phyloP scores from a whole-genome alignment of 768 basidiomycete genomes.

The Kwoniella bestiolae region DNA sequence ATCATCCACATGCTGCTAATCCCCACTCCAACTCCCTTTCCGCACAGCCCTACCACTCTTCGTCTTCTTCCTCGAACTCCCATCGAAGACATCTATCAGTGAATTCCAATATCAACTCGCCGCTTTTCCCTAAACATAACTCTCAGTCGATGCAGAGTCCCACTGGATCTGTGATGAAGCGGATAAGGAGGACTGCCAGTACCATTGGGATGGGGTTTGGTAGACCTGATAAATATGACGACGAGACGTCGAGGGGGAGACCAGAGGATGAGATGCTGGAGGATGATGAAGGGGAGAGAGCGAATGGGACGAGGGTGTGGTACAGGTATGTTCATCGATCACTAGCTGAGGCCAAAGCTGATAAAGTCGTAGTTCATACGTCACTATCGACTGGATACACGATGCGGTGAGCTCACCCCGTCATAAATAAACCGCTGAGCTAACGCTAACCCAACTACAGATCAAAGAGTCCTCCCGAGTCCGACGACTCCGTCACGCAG shows the following conservation, averaged over 20 bases:
- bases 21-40: conserved; percentile 1
- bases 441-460: conserved; percentile 48
- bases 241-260: conserved; percentile 6
- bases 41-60: conserved; percentile 4
- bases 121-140: conserved; percentile 12
- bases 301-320: conserved; percentile 72
- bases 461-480: conserved; percentile 90
- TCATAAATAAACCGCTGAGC: conserved; percentile 13
- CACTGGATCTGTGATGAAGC: conserved; percentile 29
- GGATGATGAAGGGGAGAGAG: conserved; percentile 64
- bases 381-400: conserved; percentile 94
- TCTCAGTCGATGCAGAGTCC: conserved; percentile 25
- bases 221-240: conserved; percentile 32
- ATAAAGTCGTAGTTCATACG: conserved; percentile 62
- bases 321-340: conserved; percentile 47
- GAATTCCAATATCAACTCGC: conserved; percentile 19
- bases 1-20: neutral
- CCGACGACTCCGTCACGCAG: conserved; percentile 67
- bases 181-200: conserved; percentile 43
- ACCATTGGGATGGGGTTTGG: conserved; percentile 42
- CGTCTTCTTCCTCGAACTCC: conserved; percentile 13
- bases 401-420: conserved; percentile 64
- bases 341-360: neutral
- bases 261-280: conserved; percentile 39
- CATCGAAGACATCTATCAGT: conserved; percentile 29